Conservation (phyloP, 2,329 filamentous ascomycete genomes). For the Sporothrix brasiliensis region DNA sequence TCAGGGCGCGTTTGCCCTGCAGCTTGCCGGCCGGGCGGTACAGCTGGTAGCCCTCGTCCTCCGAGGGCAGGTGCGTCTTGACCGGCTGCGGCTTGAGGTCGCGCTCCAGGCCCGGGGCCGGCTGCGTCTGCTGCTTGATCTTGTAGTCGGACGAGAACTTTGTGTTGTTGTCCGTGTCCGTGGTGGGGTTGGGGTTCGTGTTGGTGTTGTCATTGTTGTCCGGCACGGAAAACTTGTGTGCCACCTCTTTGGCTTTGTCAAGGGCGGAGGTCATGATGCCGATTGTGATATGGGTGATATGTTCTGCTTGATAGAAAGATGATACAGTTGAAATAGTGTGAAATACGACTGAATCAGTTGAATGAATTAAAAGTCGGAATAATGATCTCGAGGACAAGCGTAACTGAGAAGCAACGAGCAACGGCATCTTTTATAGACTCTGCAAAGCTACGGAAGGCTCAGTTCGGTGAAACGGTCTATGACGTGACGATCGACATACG, state of each 20-base stretch:
- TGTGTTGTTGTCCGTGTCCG: background rate
- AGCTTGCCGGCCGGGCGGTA: constrained; percentile 79
- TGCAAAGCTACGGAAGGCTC: too few species aligned
- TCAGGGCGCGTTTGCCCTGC: constrained; percentile 66
- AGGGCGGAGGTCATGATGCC: background rate
- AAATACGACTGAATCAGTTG: too few species aligned
- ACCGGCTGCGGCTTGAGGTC: constrained; percentile 16
- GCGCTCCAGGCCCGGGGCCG: constrained; percentile 14
- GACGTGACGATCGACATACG: too few species aligned
- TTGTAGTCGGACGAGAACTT: constrained; percentile 2
- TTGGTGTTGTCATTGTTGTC: background rate
- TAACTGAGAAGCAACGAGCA: too few species aligned
- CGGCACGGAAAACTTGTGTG: background rate
- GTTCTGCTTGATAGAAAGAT: too few species aligned
- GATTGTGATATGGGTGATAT: background rate
- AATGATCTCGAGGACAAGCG: too few species aligned
- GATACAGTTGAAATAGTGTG: too few species aligned
- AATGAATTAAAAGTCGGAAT: too few species aligned
- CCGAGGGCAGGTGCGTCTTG: constrained; percentile 36
- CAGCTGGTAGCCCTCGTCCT: constrained; percentile 66
- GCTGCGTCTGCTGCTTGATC: constrained; percentile 16
- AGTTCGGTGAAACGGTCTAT: too few species aligned
- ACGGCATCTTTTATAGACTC: too few species aligned
- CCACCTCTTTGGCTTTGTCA: constrained; percentile 9
- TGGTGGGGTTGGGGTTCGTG: background rate